Conservation (phyloP, 1,284 basidiomycete genomes). For the Ustilago hordei region DNA sequence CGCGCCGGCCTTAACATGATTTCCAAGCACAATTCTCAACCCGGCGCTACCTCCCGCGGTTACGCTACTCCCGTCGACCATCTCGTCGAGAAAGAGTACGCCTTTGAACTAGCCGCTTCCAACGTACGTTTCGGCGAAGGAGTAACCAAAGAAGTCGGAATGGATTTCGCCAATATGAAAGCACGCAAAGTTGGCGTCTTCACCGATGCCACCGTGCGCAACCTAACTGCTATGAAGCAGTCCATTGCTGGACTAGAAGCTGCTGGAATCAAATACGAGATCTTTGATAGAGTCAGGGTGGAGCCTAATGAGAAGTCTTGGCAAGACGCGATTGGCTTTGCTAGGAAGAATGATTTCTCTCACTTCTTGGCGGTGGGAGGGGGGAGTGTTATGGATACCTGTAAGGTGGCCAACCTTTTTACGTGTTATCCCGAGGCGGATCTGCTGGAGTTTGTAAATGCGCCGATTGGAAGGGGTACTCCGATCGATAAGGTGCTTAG, state of each 20-base stretch:
- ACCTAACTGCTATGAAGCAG: conserved; percentile 85
- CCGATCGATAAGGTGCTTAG: conserved; percentile 81
- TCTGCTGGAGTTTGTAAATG: conserved; percentile 91
- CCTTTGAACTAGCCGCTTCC: conserved; percentile 94
- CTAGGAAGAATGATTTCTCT: conserved; percentile 85
- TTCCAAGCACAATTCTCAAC: conserved; percentile 47
- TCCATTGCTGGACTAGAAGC: conserved; percentile 82
- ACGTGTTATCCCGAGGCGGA: conserved; percentile 85
- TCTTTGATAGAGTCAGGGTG: conserved; percentile 85
- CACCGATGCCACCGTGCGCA: conserved; percentile 87
- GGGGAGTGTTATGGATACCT: conserved; percentile 94
- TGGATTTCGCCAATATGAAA: conserved; percentile 79
- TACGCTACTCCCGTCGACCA: conserved; percentile 83
- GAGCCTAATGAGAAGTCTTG: conserved; percentile 87
- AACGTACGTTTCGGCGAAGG: conserved; percentile 75
- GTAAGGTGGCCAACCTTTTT: conserved; percentile 88
- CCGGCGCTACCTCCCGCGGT: conserved; percentile 49
- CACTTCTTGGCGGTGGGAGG: conserved; percentile 85
- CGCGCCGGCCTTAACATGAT: conserved; percentile 62
- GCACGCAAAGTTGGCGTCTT: conserved; percentile 84
- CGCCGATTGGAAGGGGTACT: conserved; percentile 90
- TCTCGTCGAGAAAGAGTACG: conserved; percentile 84
- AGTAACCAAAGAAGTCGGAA: conserved; percentile 80
- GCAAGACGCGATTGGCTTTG: conserved; percentile 85
- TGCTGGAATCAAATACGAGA: conserved; percentile 80